A percentile compares a stretch with the other conserved stretches of the same genome.
Evolutionary conservation across 2,329 filamentous ascomycete species (phyloP).

Genomic region (Claviceps purpurea): DNA sequence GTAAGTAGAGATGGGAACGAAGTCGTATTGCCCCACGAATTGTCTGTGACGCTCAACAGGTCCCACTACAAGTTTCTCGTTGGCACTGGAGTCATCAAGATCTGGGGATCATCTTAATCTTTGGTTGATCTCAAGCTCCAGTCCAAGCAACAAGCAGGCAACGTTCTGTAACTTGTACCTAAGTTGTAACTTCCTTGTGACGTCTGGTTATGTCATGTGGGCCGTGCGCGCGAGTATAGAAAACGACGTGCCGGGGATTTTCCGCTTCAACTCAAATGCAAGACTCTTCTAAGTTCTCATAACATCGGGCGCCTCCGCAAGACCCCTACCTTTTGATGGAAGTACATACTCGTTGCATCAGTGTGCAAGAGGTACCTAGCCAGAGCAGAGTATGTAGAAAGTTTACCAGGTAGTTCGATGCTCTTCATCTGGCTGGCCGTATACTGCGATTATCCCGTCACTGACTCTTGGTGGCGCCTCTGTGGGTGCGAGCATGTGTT

Average conservation of each 20-base stretch:
- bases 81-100: not conserved
- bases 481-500: no score
- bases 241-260: slow-evolving; percentile 1
- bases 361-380: no score
- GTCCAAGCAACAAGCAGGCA: not conserved
- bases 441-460: no score
- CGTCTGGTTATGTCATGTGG: slow-evolving; percentile 1
- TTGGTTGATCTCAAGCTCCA: not conserved
- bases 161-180: no score
- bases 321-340: slow-evolving; percentile 7
- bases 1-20: not conserved
- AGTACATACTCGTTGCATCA: no score
- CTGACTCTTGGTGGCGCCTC: no score
- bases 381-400: no score
- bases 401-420: no score
- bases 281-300: slow-evolving; percentile 6
- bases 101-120: not conserved
- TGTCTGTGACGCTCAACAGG: not conserved
- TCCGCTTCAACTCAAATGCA: not conserved
- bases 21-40: not conserved
- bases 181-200: not conserved
- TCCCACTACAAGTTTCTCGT: not conserved
- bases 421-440: no score
- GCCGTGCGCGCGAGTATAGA: not conserved
- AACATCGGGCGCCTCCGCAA: slow-evolving; percentile 18